Evolutionary conservation across 257 asterid species (phyloP).

Genomic region (Penstemon barbatus): DNA sequence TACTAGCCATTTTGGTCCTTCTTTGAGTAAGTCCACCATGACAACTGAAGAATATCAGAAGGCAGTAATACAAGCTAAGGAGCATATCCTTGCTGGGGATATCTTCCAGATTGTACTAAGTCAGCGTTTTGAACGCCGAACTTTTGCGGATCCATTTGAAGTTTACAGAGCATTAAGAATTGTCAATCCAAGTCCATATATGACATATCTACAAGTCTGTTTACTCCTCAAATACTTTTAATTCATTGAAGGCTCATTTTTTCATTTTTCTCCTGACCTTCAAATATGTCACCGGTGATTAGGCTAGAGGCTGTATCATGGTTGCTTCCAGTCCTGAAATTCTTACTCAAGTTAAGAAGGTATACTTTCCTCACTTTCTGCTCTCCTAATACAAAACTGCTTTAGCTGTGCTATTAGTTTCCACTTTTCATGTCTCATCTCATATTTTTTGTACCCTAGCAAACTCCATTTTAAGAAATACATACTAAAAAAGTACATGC

Average conservation of each 20-base stretch:
- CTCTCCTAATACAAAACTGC: constrained; percentile 12
- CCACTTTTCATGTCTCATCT: neutral
- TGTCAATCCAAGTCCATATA: constrained; percentile 97
- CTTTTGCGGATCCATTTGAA: constrained; percentile 98
- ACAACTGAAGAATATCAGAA: constrained; percentile 66
- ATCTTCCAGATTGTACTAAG: constrained; percentile 97
- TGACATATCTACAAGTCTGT: constrained; percentile 91
- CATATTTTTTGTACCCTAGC: neutral
- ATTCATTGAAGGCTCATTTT: constrained; percentile 9
- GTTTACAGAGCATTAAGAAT: constrained; percentile 93
- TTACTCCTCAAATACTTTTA: constrained; percentile 26
- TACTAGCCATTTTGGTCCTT: constrained; percentile 73
- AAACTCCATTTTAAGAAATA: neutral
- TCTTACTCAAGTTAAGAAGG: constrained; percentile 92
- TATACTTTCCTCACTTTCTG: constrained; percentile 23
- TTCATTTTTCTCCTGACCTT: constrained; percentile 26
- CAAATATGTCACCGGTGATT: constrained; percentile 28
- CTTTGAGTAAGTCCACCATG: constrained; percentile 72
- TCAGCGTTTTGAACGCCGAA: constrained; percentile 92
- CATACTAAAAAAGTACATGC: neutral
- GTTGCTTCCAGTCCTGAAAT: constrained; percentile 99
- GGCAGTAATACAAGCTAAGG: constrained; percentile 83
- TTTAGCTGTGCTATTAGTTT: constrained; percentile 19
- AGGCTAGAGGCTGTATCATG: constrained; percentile 95
- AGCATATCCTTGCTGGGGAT: constrained; percentile 96